Evolutionary conservation across 805 yeast species (phyloP), one percentile per base, ranked within the genome.

Genomic region (Kregervanrija pseudodelftensis): DNA sequence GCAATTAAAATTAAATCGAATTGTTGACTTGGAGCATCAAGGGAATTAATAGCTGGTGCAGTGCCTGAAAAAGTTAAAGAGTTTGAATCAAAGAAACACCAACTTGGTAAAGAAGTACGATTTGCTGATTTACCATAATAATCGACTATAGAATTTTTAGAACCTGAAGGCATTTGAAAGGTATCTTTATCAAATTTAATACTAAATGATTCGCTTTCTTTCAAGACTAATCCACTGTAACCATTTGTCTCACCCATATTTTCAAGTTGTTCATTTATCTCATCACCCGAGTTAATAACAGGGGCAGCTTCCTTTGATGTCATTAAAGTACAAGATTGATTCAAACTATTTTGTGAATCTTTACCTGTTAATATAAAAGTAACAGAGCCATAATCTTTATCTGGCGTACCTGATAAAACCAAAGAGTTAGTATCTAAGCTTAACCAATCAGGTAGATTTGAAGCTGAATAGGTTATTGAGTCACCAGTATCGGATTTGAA

Each of bases 61-160:
- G 82, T 81, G 31, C 99, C 99, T 37, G 79, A 71, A 63, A 89
- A 91, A 15, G 85, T 74, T 51, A 87, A 67, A 34, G 71, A 69
- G 44, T 68, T 67, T 5, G 74, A 56, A 57, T 88, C 81, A 59
- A 91, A 93, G 43, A 66, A 64, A 42, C 88, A 68, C 98, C 99
- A 93, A 58, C 79, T 82, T 34, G 99, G 99, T 45, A 93, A 70
- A 3, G 99, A 91, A 1, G 95, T 76, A 59, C 90, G 77, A 61
- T 86, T 88, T 11, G 72, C 65, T n/a, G 90, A 79, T 50, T 84
- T 75, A 15, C 96, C 96, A 58, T 86, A 85, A 65, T 84, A 87
- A 8, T 82, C 80, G 13, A 74, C 70, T 31, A 84, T 76, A 2
- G 69, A 57, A 44, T 76, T 65, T 30, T 69, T 64, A 3, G 81